A percentile compares a stretch with the other conserved stretches of the same genome.
Conservation (phyloP, 805 yeast genomes). For the Saturnispora zaruensis region DNA sequence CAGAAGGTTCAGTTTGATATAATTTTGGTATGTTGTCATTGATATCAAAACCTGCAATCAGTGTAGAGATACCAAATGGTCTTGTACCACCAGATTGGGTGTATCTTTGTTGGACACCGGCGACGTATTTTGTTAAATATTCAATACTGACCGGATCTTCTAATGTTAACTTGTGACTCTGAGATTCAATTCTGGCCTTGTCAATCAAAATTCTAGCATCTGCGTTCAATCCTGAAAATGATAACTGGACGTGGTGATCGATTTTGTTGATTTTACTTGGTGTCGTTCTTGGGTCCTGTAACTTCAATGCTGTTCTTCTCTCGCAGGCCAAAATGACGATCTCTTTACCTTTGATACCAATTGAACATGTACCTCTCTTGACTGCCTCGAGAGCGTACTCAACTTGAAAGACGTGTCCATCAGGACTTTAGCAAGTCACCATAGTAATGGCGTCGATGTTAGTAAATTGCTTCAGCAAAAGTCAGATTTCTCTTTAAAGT, state of each 20-base stretch:
- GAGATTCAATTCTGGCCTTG: conserved; percentile 94
- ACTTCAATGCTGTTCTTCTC: conserved; percentile 86
- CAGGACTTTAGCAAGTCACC: conserved; percentile 41
- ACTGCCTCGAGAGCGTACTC: conserved; percentile 98
- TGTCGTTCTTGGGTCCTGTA: conserved; percentile 94
- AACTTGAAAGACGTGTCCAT: conserved; percentile 98
- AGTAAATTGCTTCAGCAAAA: conserved; percentile 20
- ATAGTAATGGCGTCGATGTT: conserved; percentile 12
- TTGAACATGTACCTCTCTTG: conserved; percentile 96
- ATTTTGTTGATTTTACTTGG: conserved; percentile 89
- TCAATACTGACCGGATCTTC: conserved; percentile 92
- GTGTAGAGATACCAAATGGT: conserved; percentile 93
- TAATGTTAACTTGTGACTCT: conserved; percentile 83
- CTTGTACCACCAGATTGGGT: conserved; percentile 98
- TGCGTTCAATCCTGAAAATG: conserved; percentile 97
- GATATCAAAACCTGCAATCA: conserved; percentile 92
- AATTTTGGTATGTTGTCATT: conserved; percentile 73
- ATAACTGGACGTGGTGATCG: conserved; percentile 83
- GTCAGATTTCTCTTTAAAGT: neutral
- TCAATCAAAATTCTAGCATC: conserved; percentile 93
- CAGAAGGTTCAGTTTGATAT: conserved; percentile 95
- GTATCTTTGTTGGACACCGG: conserved; percentile 96
- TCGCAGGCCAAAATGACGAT: conserved; percentile 94
- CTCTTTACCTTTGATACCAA: conserved; percentile 86
- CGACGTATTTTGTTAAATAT: conserved; percentile 86